Evolutionary conservation across 176 grass and related monocot genomes (phyloP), one percentile per base, ranked within the genome.

Genomic region (Triticum urartu): DNA sequence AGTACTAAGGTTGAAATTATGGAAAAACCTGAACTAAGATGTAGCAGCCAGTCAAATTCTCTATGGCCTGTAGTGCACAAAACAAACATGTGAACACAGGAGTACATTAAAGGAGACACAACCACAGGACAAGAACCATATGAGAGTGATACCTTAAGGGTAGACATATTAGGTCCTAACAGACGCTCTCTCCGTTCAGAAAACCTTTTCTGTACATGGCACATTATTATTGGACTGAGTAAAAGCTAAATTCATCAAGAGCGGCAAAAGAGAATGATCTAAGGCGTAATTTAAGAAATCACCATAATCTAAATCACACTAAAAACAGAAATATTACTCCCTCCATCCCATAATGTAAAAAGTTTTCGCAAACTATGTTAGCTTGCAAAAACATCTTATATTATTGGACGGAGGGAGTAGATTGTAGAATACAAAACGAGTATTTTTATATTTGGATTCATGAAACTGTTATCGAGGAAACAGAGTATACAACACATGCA

Each of bases 31-130:
- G 94, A 75, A 95, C 90, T 84, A 95, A 80, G 33, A 98, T 93
- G 77, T 98, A 98, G 87, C 93, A 95, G 36, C 94, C 92, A 59
- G 94, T 98, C 82, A 98, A 90, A 88, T 88, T 90, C 75, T 98
- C 86, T 36, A 98, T 91, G 35, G 96, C 96, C 91, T 98, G 84
- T 43, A 85, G 34, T 50, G 81, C 61, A 90, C 7, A 36, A 86
- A 58, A 80, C 35, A 82, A 82, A 28, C 4, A 67, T 36, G 45
- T 68, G 78, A 80, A 81, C 22, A 72, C 83, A 45, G 6, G 18
- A 17, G 14, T 13, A 67, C 39, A 38, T 22, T 74, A 66, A 78
- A 64, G 7, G 30, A 40, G 9, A 60, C 3, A 30, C 25, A 79
- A 68, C 17, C 22, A 52, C 1, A 76, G 0, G 45, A 52, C 8